Base-by-base conservation (phyloP, 257 asterid species). In the Asclepias syriaca region DNA sequence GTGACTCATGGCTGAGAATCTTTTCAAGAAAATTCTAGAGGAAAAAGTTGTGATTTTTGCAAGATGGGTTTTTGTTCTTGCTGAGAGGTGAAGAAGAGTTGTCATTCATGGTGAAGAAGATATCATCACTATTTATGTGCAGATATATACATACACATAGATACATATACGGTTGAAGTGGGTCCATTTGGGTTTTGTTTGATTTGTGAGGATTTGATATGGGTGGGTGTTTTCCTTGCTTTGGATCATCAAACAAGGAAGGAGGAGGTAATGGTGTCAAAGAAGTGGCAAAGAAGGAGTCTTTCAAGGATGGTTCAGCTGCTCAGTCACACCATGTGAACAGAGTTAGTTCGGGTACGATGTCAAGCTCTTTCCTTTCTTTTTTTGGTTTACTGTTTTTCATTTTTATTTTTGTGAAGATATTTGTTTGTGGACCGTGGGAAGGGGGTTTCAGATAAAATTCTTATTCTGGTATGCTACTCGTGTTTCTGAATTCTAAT, bases 161-260 rank as follows among this genome's bases (percentile, higher is more conserved):
- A 79, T 73, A 68, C 43, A 66, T 69, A 72, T 66, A 71, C 55
- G 63, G 75, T 79, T 74, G 80, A 66, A 78, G 87, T 78, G 85
- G 84, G 82, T 78, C 43, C 78, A 55, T 8, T 65, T 80, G 76
- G 76, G 75, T 79, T 69, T 79, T 74, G 75, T 82, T 72, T 77
- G 84, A 81, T 83, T 72, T 68, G 74, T 57, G 79, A 72, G 68
- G 79, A 82, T 76, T 83, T 75, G 84, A 74, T 75, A 86, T 86
- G 97, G 98, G 95, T 83, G 85, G 96, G 83, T 90, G 97, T 85
- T 86, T 90, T 67, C 89, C 97, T 48, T 92, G 98, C 82, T 86
- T 90, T 84, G 87, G 88, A 87, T 90, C 98, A 82, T 87, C 96
- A 74, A 74, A 82, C 54, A 81, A 84, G 77, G 85, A 74, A 75